Conservation (phyloP, 2,329 filamentous ascomycete genomes). For the Aspergillus transmontanensis region DNA sequence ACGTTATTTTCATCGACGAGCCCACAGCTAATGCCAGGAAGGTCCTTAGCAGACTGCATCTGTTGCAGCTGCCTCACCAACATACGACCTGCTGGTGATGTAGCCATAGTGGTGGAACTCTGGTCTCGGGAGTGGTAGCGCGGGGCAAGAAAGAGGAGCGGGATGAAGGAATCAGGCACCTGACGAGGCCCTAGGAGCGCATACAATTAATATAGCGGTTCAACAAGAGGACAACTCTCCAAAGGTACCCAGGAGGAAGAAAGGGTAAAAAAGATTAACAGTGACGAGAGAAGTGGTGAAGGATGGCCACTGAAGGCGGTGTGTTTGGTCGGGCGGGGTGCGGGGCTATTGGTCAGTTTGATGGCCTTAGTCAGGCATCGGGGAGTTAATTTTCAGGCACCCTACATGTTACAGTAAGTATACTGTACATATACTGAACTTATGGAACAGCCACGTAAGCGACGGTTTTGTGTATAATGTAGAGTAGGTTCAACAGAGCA, state of each 20-base stretch:
- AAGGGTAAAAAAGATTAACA: not conserved
- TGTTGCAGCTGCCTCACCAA: constrained; percentile 86
- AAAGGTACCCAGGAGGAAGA: not conserved
- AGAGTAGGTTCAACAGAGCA: not conserved
- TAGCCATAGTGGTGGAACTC: constrained; percentile 38
- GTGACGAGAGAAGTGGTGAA: constrained; percentile 1
- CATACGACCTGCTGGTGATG: constrained; percentile 58
- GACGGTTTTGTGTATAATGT: no score
- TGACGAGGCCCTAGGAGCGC: not conserved
- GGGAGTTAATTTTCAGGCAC: not conserved
- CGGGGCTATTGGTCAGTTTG: constrained; percentile 6
- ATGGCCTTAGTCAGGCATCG: not conserved
- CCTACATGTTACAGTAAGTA: not conserved
- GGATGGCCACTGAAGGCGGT: constrained; percentile 7
- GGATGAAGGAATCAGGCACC: not conserved
- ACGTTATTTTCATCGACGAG: constrained; percentile 77
- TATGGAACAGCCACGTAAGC: not conserved
- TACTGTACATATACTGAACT: not conserved
- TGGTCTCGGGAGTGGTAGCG: constrained; percentile 1
- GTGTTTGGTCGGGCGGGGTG: not conserved
- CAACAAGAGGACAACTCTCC: not conserved
- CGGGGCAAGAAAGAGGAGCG: not conserved
- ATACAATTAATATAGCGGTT: not conserved
- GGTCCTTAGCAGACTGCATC: constrained; percentile 88
- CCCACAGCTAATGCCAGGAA: constrained; percentile 92